Conservation (phyloP, 805 yeast species). For the Wickerhamomyces queroliae region DNA sequence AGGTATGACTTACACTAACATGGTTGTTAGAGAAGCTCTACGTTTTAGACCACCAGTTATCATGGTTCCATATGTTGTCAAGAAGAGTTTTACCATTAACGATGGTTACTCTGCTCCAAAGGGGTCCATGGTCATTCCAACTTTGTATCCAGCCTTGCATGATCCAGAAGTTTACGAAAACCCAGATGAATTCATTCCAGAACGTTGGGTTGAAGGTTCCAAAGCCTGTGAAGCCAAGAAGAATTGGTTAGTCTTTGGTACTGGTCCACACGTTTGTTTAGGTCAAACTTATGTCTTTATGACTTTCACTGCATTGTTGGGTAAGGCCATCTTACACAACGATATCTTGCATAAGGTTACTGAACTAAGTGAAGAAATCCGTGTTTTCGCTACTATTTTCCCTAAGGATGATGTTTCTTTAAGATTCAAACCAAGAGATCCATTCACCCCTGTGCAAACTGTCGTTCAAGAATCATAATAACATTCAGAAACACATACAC, state of each 20-base stretch:
- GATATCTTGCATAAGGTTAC: constrained; percentile 84
- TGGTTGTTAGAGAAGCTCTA: constrained; percentile 88
- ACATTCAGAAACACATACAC: not conserved
- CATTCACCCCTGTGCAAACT: constrained; percentile 16
- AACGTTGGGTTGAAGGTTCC: constrained; percentile 85
- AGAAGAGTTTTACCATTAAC: constrained; percentile 78
- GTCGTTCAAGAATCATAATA: not conserved
- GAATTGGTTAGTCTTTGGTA: constrained; percentile 96
- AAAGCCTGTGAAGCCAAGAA: constrained; percentile 70
- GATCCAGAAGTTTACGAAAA: constrained; percentile 95
- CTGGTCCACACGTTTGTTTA: constrained; percentile 94
- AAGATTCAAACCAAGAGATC: constrained; percentile 64
- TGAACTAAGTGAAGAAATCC: constrained; percentile 80
- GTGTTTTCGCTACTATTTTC: constrained; percentile 97
- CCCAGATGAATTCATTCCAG: constrained; percentile 93
- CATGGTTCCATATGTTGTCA: constrained; percentile 96
- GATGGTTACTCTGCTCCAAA: constrained; percentile 88
- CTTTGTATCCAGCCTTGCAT: constrained; percentile 91
- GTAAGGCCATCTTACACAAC: constrained; percentile 78
- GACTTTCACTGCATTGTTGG: constrained; percentile 84
- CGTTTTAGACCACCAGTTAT: constrained; percentile 96
- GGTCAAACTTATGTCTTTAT: constrained; percentile 93
- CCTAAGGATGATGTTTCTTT: constrained; percentile 92
- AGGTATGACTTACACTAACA: constrained; percentile 79
- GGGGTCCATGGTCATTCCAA: constrained; percentile 96